Conservation (phyloP, 2,329 filamentous ascomycete genomes). For the Xylariales sp. region DNA sequence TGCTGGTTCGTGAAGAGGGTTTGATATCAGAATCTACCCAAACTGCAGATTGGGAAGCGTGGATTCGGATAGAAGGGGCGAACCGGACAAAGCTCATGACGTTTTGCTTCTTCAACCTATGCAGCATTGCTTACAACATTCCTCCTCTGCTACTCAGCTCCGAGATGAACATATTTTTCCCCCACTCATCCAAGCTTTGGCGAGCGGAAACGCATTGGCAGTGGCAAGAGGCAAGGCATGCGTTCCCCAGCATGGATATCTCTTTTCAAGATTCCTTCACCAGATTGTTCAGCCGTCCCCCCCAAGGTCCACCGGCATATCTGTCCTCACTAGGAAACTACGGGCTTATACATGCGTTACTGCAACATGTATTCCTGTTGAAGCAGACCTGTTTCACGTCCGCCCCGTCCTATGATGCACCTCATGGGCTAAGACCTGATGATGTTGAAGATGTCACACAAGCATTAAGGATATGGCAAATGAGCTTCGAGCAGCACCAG, state of each 20-base stretch:
- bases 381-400: constrained; percentile 56
- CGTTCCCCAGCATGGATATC: constrained; percentile 45
- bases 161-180: constrained; percentile 52
- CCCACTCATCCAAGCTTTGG: constrained; percentile 53
- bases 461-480: constrained; percentile 54
- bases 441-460: constrained; percentile 54
- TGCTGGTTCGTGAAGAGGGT: constrained; percentile 55
- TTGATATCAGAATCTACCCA: constrained; percentile 44
- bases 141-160: constrained; percentile 54
- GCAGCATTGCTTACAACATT: constrained; percentile 58
- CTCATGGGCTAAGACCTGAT: constrained; percentile 46
- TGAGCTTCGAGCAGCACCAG: constrained; percentile 53
- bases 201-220: constrained; percentile 53
- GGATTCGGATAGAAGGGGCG: constrained; percentile 52
- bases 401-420: constrained; percentile 43
- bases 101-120: constrained; percentile 60
- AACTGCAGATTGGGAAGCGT: constrained; percentile 53
- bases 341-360: constrained; percentile 65
- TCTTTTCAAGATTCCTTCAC: constrained; percentile 54
- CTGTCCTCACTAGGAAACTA: constrained; percentile 64
- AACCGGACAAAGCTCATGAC: constrained; percentile 57
- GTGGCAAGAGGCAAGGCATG: constrained; percentile 54
- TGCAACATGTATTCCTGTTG: constrained; percentile 68
- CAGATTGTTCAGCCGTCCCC: constrained; percentile 47
- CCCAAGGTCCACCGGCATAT: constrained; percentile 42